Evolutionary conservation across 805 yeast species (phyloP), one percentile per base, ranked within the genome.

Genomic region (Candida easanensis): DNA sequence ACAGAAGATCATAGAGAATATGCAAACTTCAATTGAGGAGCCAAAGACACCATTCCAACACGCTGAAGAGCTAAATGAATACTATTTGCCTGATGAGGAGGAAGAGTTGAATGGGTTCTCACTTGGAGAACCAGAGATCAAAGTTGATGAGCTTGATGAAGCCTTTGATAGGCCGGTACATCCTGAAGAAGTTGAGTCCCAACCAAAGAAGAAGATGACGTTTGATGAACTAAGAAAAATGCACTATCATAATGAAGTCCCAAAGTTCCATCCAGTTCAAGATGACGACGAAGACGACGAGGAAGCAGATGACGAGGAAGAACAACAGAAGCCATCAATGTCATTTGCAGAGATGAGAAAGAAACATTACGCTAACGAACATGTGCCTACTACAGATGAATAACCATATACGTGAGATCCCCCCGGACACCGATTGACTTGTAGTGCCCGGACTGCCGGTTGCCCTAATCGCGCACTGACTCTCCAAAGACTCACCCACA

Each of bases 11-110:
- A 61, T 60, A 33, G 70, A 66, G 38, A 71, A 70, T 44, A 61
- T 70, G 34, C 63, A 61, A 44, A 46, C 87, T 22, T 81, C 82
- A 54, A 88, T 90, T 34, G 95, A 88, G 58, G 97, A 90, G 62
- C 97, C 97, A 18, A 90, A 90, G 69, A 90, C 97, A 1, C 97
- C 97, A 5, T 90, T 84, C 57, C 95, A 87, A 60, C 95, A 93
- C 10, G 95, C 96, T 1, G 84, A 87, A 21, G 71, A 67, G 44
- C 71, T 76, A 41, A 88, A 87, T 25, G 95, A 89, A 55, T 84
- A 85, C 58, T 88, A 88, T 53, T 78, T 76, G 5, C 91, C 84
- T 55, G 80, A 80, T 35, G 89, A 82, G 27, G 62, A 54, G 11
- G 57, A 52, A 4, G 72, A 70, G 3, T 64, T 79, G 33, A 77